These are phyloP conservation scores for Gastrodia elata DNA, from an alignment of 106 monocot genomes.

Conservation along the genomic window DNA sequence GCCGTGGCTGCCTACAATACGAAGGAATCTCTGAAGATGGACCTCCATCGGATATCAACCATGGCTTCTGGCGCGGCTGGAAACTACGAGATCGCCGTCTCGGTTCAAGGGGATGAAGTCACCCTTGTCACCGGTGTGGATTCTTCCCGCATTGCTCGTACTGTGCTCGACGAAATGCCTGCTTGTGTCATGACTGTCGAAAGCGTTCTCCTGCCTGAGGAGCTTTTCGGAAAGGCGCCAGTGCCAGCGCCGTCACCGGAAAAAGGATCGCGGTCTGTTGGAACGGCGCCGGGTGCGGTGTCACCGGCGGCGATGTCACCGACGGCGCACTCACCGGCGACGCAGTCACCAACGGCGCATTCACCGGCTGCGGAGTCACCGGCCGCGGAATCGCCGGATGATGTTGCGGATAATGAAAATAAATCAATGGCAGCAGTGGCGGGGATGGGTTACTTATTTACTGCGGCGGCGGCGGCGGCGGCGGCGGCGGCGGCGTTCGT, in stretches of 20 bases:
- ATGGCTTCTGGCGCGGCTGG: conserved; percentile 69
- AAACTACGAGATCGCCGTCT: conserved; percentile 56
- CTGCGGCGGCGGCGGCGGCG: background rate
- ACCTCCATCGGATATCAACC: conserved; percentile 30
- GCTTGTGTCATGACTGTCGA: conserved; percentile 46
- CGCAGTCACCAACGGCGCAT: conserved; percentile 15
- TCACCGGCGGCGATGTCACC: background rate
- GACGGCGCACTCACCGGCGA: conserved; percentile 18
- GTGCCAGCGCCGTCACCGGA: conserved; percentile 22
- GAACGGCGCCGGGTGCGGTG: background rate
- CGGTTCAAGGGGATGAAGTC: conserved; percentile 60
- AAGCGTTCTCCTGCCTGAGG: conserved; percentile 36
- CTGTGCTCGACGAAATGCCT: conserved; percentile 43
- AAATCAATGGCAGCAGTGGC: background rate
- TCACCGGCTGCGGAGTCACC: conserved; percentile 51
- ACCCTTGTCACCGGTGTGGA: conserved; percentile 59
- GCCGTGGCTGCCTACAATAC: conserved; percentile 72
- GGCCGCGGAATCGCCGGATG: conserved; percentile 43
- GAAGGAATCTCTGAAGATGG: conserved; percentile 53
- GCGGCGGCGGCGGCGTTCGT: background rate
- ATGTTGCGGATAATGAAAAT: conserved; percentile 40
- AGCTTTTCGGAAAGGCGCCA: conserved; percentile 44
- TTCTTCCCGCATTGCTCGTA: conserved; percentile 57
- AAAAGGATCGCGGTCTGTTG: conserved; percentile 14
- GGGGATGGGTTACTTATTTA: background rate